A percentile compares a stretch with the other conserved stretches of the same genome.
Conservation (phyloP, 495 filamentous ascomycete species). For the Xylaria acuta region DNA sequence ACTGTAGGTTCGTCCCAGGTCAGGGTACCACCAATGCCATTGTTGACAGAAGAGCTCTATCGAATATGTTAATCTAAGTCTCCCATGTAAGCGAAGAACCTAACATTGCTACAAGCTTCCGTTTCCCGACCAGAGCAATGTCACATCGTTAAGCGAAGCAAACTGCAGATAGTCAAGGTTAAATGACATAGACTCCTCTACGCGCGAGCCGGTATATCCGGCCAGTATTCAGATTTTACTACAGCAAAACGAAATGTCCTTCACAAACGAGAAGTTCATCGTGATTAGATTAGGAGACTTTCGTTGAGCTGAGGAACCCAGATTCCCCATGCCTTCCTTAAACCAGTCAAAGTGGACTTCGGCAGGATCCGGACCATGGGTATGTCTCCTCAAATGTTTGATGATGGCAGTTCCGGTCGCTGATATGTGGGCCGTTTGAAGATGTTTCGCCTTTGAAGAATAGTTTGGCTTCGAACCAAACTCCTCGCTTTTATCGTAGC, state of each 20-base stretch:
- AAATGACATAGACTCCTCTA: neutral
- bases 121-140: neutral
- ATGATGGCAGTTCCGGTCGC: conserved; percentile 24
- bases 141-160: conserved; percentile 5
- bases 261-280: neutral
- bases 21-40: conserved; percentile 4
- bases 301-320: neutral
- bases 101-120: neutral
- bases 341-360: neutral
- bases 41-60: neutral
- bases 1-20: conserved; percentile 13
- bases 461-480: conserved; percentile 13
- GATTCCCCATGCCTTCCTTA: neutral
- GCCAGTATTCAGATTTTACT: neutral
- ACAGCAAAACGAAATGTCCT: neutral
- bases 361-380: conserved; percentile 22
- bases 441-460: conserved; percentile 18
- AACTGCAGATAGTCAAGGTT: neutral
- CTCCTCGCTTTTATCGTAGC: neutral
- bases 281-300: neutral
- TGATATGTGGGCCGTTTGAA: conserved; percentile 27
- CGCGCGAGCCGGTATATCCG: neutral
- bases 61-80: neutral
- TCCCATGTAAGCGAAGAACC: neutral
- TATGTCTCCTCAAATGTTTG: conserved; percentile 25